Base-by-base conservation (phyloP, 2,329 filamentous ascomycete species). In the Exophiala calicioides region DNA sequence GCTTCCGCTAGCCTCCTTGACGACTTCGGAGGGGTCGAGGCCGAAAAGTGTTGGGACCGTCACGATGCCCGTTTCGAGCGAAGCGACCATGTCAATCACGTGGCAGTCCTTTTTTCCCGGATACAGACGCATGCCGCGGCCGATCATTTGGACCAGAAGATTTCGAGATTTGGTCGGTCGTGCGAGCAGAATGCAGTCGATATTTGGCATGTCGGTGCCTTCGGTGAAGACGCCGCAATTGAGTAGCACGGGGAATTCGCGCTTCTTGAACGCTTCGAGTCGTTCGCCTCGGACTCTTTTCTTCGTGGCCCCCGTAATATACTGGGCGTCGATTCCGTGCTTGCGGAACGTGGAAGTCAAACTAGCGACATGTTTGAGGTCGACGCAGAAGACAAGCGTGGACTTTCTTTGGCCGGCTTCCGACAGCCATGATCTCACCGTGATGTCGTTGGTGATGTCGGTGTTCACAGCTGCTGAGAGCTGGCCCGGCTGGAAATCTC, bases 141-240 rank as follows among this genome's bases (percentile, higher is more conserved):
- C 93, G 52, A 98, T 95, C 93, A 98, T 98, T 68, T 98, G 93
- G 1, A 97, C 82, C 1, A 98, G 79, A 2, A 98, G 73, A 59
- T 96, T 97, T n/a, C 87, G 82, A 12, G 93, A 97, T 58, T 85
- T 84, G 1, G 93, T 98, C 0, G 93, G 93, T 18, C 93, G 77
- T 3, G 86, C 90, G 6, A 98, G 77, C 6, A 98, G 64, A 18
- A 98, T 81, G 62, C 93, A 97, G 70, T 98, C 93, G 56, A 98
- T 88, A 64, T 95, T 96, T 4, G 94, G 93, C 23, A 98, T 95
- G 62, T 98, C 93, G 1, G 93, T 98, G 2, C 93, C 93, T 70
- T 98, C 93, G 0, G 91, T 97, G 62, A 95, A 97, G 30, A 98
- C 87, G 6, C 90, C 90, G 62, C 93, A 97, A 64, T 98, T 98